phyloP scores from a whole-genome alignment of 345 rosid species.

The Pseudoturritis turrita region DNA sequence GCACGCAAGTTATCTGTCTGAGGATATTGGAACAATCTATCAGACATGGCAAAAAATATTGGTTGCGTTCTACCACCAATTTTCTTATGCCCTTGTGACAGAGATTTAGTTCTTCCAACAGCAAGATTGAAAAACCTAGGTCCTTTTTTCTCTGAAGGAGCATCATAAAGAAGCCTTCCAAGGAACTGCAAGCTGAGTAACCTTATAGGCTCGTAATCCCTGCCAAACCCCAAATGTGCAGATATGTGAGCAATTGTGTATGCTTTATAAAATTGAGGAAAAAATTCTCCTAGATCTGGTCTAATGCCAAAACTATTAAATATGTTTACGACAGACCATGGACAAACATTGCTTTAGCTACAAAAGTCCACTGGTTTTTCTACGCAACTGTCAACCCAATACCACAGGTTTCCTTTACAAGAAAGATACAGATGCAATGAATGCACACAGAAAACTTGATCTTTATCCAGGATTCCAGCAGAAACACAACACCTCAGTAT shows the following conservation, averaged over 20 bases:
- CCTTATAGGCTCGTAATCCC: constrained; percentile 88
- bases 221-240: constrained; percentile 23
- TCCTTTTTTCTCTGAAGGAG: constrained; percentile 86
- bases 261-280: not conserved
- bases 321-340: not conserved
- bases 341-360: constrained; percentile 14
- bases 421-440: not conserved
- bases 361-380: not conserved
- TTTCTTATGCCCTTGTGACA: constrained; percentile 60
- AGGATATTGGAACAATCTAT: constrained; percentile 72
- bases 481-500: not conserved
- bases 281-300: not conserved
- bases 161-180: constrained; percentile 83
- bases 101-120: constrained; percentile 65
- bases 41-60: constrained; percentile 66
- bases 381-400: not conserved
- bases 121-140: constrained; percentile 73
- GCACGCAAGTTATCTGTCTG: constrained; percentile 85
- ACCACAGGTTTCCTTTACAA: not conserved
- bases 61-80: constrained; percentile 56
- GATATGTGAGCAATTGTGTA: not conserved
- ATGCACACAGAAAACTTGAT: constrained; percentile 5
- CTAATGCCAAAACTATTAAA: not conserved
- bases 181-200: constrained; percentile 92
- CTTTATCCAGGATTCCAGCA: constrained; percentile 2